Conservation (phyloP, 129 eudicot genomes). For the Chrysanthemum seticuspe region DNA sequence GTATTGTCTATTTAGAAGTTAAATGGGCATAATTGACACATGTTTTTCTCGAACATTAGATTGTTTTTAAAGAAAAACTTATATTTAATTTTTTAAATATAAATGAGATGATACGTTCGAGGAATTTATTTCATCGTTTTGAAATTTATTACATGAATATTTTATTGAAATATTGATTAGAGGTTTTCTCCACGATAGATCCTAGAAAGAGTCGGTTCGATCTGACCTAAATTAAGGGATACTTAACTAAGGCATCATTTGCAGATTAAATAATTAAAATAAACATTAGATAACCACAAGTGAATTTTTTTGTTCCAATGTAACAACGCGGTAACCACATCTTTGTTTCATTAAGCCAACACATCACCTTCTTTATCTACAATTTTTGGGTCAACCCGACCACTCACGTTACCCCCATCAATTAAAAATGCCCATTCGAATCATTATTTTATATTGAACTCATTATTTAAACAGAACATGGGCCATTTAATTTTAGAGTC, state of each 20-base stretch:
- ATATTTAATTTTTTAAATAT: no score
- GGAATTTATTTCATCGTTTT: no score
- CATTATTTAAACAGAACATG: no score
- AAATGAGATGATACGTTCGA: no score
- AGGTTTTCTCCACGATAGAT: no score
- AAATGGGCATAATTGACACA: no score
- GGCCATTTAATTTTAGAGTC: no score
- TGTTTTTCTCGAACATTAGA: no score
- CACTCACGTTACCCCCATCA: conserved; percentile 30
- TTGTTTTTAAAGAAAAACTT: no score
- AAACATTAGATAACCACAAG: conserved; percentile 24
- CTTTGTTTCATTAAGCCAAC: conserved; percentile 10
- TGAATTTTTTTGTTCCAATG: conserved; percentile 25
- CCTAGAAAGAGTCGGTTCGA: conserved; percentile 28
- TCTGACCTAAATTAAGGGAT: conserved; percentile 12
- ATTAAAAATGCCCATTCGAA: background rate
- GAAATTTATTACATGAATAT: no score
- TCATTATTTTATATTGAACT: background rate
- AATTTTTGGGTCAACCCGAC: conserved; percentile 44
- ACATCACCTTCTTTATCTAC: conserved; percentile 18
- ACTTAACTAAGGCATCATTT: conserved; percentile 23
- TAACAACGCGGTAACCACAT: conserved; percentile 28
- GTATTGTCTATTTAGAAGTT: no score
- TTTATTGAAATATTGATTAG: no score
- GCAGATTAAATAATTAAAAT: background rate